These are phyloP conservation scores for Geotrichum ghanense DNA, from an alignment of 805 yeast species.

Conservation along the genomic window DNA sequence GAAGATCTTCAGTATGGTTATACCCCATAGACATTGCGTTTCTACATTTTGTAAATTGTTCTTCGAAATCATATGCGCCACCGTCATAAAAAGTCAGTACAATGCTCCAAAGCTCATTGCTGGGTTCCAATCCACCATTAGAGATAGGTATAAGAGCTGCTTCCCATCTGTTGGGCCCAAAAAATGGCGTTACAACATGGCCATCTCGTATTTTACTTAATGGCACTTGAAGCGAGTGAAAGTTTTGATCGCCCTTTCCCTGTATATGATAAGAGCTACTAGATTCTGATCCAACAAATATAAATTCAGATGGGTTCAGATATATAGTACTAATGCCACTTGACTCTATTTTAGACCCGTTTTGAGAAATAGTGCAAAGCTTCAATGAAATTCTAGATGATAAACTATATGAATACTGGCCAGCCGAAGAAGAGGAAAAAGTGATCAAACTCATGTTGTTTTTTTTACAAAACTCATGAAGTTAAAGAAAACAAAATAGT, in stretches of 20 bases:
- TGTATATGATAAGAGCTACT: conserved; percentile 16
- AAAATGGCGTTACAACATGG: conserved; percentile 25
- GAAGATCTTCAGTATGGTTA: conserved; percentile 15
- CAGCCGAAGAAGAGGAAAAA: no score
- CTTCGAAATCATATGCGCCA: conserved; percentile 22
- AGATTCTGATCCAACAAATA: background rate
- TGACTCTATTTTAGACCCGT: background rate
- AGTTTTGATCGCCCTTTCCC: conserved; percentile 21
- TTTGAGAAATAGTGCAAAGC: background rate
- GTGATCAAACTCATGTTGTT: no score
- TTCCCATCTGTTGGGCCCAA: conserved; percentile 27
- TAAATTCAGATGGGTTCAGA: background rate
- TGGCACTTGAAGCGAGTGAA: conserved; percentile 16
- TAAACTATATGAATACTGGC: background rate
- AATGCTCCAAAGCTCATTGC: conserved; percentile 16
- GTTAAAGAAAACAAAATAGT: no score
- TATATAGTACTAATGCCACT: background rate
- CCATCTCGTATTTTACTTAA: conserved; percentile 14
- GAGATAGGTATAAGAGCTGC: conserved; percentile 14
- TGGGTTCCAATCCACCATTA: conserved; percentile 18
- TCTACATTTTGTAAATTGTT: conserved; percentile 8
- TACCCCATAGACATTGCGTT: conserved; percentile 11
- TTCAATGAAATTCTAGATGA: background rate
- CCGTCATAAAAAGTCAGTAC: conserved; percentile 20
- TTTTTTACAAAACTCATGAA: no score